Conservation (phyloP, 2,329 filamentous ascomycete genomes). For the Claviceps monticola region DNA sequence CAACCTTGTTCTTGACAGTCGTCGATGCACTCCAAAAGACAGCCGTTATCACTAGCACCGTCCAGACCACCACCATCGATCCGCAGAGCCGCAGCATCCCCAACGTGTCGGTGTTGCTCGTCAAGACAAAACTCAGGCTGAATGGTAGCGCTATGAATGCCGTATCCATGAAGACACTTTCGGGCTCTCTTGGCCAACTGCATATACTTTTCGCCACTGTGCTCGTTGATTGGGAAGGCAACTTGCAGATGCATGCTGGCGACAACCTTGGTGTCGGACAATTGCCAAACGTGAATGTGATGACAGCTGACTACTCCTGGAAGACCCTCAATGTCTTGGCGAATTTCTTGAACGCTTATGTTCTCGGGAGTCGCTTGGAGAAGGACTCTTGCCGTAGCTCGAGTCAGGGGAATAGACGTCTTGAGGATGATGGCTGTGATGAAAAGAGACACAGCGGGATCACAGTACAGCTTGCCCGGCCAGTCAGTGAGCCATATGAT, state of each 20-base stretch:
- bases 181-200: constrained; percentile 68
- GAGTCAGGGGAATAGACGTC: constrained; percentile 65
- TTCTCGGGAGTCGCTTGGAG: constrained; percentile 88
- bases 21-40: constrained; percentile 34
- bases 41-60: constrained; percentile 20
- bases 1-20: constrained; percentile 21
- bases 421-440: constrained; percentile 71
- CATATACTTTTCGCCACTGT: constrained; percentile 77
- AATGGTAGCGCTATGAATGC: constrained; percentile 94
- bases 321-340: constrained; percentile 75
- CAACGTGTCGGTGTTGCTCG: constrained; percentile 26
- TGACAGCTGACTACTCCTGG: constrained; percentile 83
- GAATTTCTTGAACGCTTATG: constrained; percentile 78
- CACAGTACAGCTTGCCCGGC: constrained; percentile 72
- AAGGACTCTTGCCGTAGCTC: constrained; percentile 72
- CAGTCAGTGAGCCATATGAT: constrained; percentile 85
- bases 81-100: constrained; percentile 20
- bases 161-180: constrained; percentile 83
- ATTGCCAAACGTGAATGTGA: constrained; percentile 94
- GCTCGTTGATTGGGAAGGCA: constrained; percentile 73
- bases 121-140: constrained; percentile 75
- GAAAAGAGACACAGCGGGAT: constrained; percentile 82
- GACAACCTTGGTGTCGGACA: constrained; percentile 87
- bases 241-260: constrained; percentile 91
- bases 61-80: constrained; percentile 21